Evolutionary conservation across 176 grass and related monocot species (phyloP), one percentile per base, ranked within the genome.

Genomic region (Eragrostis curvula): DNA sequence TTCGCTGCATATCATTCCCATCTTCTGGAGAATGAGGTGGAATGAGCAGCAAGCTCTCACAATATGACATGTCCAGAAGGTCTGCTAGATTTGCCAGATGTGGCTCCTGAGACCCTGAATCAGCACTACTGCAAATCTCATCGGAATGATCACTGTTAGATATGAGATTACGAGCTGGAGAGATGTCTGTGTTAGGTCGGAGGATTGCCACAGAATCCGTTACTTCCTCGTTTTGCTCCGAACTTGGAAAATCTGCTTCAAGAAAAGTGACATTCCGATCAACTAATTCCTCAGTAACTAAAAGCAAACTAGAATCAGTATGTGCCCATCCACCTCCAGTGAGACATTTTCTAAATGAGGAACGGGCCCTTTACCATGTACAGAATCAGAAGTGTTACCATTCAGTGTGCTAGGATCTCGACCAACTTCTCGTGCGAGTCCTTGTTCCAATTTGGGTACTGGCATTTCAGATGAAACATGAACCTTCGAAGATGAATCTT

Each of bases 11-110:
- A 27, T 15, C 75, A 30, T 81, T 40, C 5, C 21, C 53, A 36
- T 58, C 18, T 40, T 43, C 28, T 82, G 85, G 78, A 81, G 71
- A 80, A 30, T 41, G 59, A 48, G 68, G 77, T 66, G 77, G 77
- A 53, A 74, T 6, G 60, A 86, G 80, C 78, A 87, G 60, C 78
- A 87, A 51, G 71, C 78, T 82, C 17, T 66, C 68, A 20, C 68
- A 86, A 56, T 86, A 73, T 55, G 84, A 30, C 84, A 74, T 86
- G 25, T 86, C 84, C 46, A 80, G 76, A 72, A 86, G 84, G 45
- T 86, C 58, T 53, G 76, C 67, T 44, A 79, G 29, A 36, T 79
- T 52, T 72, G n/a, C 32, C 45, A 50, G 14, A 72, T 53, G 44
- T 64, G 71, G 45, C 12, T 46, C 68, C 5, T 18, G 36, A 9